Evolutionary conservation across 306 rosid species (phyloP).

Genomic region (Hippophae tibetana): DNA sequence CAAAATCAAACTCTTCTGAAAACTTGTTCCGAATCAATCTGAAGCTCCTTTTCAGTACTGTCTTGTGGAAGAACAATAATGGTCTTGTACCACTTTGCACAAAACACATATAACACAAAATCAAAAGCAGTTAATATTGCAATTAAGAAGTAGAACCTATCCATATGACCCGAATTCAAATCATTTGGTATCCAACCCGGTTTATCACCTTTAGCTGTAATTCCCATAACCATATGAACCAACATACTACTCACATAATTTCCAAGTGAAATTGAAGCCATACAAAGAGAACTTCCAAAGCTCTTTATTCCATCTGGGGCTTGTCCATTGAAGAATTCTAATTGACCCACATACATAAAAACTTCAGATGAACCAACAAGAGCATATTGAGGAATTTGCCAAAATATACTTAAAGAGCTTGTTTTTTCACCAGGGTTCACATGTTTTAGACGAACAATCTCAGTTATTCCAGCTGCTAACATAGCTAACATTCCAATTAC

Average conservation of each 20-base stretch:
- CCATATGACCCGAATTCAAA: slow-evolving; percentile 52
- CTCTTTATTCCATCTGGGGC: slow-evolving; percentile 78
- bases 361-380: slow-evolving; percentile 64
- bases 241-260: slow-evolving; percentile 55
- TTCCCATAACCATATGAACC: slow-evolving; percentile 43
- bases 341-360: slow-evolving; percentile 64
- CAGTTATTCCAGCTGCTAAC: slow-evolving; percentile 57
- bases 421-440: slow-evolving; percentile 20
- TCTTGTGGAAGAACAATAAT: slow-evolving; percentile 12
- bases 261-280: slow-evolving; percentile 67
- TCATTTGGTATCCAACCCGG: slow-evolving; percentile 68
- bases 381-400: slow-evolving; percentile 70
- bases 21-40: no score
- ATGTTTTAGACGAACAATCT: slow-evolving; percentile 40
- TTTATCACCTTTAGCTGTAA: slow-evolving; percentile 33
- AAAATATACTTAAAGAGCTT: slow-evolving; percentile 56
- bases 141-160: slow-evolving; percentile 59
- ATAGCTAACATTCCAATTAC: slow-evolving; percentile 48
- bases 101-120: slow-evolving; percentile 30
- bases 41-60: background rate
- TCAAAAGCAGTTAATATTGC: slow-evolving; percentile 43
- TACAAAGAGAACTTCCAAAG: slow-evolving; percentile 72
- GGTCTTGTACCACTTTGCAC: slow-evolving; percentile 47
- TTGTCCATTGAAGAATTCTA: slow-evolving; percentile 66
- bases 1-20: no score